Evolutionary conservation across 2,329 filamentous ascomycete genomes (phyloP).

Genomic region (Trichophyton verrucosum): DNA sequence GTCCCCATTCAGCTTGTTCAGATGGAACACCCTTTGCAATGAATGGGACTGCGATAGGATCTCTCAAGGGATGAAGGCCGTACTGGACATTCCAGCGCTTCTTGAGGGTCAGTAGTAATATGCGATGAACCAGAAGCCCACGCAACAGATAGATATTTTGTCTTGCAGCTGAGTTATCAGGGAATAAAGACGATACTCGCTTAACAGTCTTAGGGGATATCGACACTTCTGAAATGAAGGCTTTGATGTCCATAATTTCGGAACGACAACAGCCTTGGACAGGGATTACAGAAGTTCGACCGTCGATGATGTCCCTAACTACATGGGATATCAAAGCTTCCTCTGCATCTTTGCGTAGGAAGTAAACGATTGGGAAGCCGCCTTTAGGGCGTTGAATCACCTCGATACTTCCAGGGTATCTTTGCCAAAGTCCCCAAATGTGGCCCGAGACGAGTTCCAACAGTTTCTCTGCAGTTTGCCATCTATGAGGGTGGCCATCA

Average conservation of each 20-base stretch:
- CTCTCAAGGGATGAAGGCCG: constrained; percentile 38
- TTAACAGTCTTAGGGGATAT: neutral
- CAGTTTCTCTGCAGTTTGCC: constrained; percentile 44
- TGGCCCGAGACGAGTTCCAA: constrained; percentile 32
- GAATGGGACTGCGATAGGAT: constrained; percentile 46
- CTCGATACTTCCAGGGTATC: constrained; percentile 39
- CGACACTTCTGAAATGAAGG: constrained; percentile 8
- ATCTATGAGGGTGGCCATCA: constrained; percentile 44
- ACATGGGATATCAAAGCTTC: constrained; percentile 33
- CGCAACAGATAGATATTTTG: constrained; percentile 16
- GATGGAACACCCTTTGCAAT: constrained; percentile 48
- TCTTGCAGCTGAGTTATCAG: constrained; percentile 7
- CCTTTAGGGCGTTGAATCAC: constrained; percentile 28
- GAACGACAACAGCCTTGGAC: neutral
- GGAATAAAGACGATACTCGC: constrained; percentile 3
- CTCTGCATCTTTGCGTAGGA: constrained; percentile 41
- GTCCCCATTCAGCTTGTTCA: constrained; percentile 47
- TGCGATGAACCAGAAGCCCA: constrained; percentile 43
- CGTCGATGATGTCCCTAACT: constrained; percentile 29
- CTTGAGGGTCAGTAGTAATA: constrained; percentile 43
- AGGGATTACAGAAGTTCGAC: constrained; percentile 20
- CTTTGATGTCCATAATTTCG: constrained; percentile 1
- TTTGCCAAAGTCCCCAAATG: constrained; percentile 23
- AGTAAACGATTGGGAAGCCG: constrained; percentile 46
- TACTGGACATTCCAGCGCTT: constrained; percentile 58